Base-by-base conservation (phyloP, 2,329 filamentous ascomycete genomes). In the Paecilomyces niveus region DNA sequence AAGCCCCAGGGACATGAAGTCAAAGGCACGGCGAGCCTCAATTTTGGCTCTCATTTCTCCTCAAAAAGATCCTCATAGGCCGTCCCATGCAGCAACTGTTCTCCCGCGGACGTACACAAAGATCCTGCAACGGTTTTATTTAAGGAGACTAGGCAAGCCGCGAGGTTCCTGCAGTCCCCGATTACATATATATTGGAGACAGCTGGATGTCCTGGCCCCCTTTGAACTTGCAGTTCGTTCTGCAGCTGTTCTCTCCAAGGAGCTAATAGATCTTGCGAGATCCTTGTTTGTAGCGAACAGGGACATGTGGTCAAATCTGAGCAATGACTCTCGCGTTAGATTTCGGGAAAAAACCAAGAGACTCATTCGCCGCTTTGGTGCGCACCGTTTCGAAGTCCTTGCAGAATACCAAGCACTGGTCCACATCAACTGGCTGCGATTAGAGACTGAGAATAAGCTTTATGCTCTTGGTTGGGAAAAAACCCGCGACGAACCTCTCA, bases 171-270 rank as follows among this genome's bases (percentile, higher is more conserved):
- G 56, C 39, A 59, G 54, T 54, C 33, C 54, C 11, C 9, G 56
- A 24, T 57, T 60, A 22, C 54, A 63, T 58, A 64, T 64, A 31
- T 58, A 65, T 58, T 70, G 66, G 69, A 65, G 63, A 24, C 69
- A 71, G 32, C 62, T 71, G 18, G 68, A 72, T 61, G 58, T 65
- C 45, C 55, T 66, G 31, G 65, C 67, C 15, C 65, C 65, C 15
- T 66, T 70, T 32, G 58, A 65, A 5, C 53, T 65, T 2, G 26
- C 51, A 35, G 29, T 45, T n/a, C 13, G 45, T 18, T 51, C 51
- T 35, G 6, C 26, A 22, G 32, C n/a, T 51, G 9, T 13, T 18
- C 13, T 61, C 11, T 8, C 15, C 3, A 39, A 4, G 59, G 59
- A 15, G 21, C 50, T 15, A 18, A 18, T 26, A 58, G 60, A 18